Conservation (phyloP, 805 yeast genomes). For the Myxozyma vanderwaltii region DNA sequence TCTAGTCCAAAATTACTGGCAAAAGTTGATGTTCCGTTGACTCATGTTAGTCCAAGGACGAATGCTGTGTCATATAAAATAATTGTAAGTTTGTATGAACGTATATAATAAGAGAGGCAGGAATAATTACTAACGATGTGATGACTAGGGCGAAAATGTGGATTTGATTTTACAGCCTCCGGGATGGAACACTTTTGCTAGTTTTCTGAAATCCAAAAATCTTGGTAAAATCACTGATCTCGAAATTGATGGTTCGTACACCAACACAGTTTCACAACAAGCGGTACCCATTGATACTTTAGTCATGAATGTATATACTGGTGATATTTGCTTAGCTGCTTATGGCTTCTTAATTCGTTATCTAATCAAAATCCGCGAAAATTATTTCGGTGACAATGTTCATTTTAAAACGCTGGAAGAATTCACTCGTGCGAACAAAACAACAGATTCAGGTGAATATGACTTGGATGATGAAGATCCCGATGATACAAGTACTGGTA, state of each 20-base stretch:
- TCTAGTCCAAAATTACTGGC: conserved; percentile 61
- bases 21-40: conserved; percentile 59
- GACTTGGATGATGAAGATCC: not conserved
- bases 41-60: conserved; percentile 41
- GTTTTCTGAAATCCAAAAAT: conserved; percentile 62
- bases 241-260: conserved; percentile 63
- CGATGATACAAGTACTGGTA: not conserved
- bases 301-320: conserved; percentile 64
- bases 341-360: conserved; percentile 81
- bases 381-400: conserved; percentile 85
- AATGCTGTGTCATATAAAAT: conserved; percentile 34
- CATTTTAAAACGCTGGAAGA: conserved; percentile 87
- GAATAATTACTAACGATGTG: not conserved
- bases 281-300: conserved; percentile 70
- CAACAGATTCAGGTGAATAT: not conserved
- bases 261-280: conserved; percentile 59
- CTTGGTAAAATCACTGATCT: conserved; percentile 72
- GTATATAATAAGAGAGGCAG: not conserved
- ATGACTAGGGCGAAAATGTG: conserved; percentile 38
- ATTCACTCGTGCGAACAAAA: conserved; percentile 49
- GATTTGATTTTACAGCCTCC: conserved; percentile 74
- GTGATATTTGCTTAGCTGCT: conserved; percentile 65
- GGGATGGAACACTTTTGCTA: conserved; percentile 85
- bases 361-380: conserved; percentile 74
- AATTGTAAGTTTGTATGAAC: not conserved